These are phyloP conservation scores for Pezicula carpinea DNA, from an alignment of 2,329 filamentous ascomycete species.

Conservation along the genomic window DNA sequence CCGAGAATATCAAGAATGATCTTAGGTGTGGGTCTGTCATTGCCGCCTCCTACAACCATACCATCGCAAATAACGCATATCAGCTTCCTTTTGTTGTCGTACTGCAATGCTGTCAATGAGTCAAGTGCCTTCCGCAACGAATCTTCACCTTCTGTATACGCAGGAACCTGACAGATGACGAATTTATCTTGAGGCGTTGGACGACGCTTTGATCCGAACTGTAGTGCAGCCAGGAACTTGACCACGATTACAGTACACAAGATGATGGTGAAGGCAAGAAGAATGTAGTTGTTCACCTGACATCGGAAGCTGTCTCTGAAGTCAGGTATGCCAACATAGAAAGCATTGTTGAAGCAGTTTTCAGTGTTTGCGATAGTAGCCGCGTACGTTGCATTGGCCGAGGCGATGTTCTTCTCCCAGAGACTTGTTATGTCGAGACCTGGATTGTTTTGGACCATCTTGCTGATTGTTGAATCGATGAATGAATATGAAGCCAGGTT, in stretches of 20 bases:
- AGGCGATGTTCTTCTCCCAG: constrained; percentile 52
- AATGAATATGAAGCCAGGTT: constrained; percentile 57
- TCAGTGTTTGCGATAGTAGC: constrained; percentile 58
- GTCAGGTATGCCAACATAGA: constrained; percentile 78
- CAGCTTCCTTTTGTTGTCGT: constrained; percentile 97
- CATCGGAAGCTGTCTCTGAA: constrained; percentile 76
- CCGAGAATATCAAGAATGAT: constrained; percentile 95
- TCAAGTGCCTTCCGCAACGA: constrained; percentile 89
- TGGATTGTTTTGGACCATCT: constrained; percentile 68
- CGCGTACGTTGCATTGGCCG: constrained; percentile 44
- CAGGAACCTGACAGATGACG: constrained; percentile 95
- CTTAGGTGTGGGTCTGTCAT: constrained; percentile 90
- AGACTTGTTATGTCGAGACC: constrained; percentile 71
- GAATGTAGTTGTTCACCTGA: constrained; percentile 84
- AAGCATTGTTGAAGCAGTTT: constrained; percentile 77
- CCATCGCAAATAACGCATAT: constrained; percentile 96
- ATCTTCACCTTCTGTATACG: constrained; percentile 97
- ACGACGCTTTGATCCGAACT: constrained; percentile 86
- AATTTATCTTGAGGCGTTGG: constrained; percentile 96
- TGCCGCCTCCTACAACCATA: constrained; percentile 89
- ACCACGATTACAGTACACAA: constrained; percentile 73
- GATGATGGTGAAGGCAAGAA: constrained; percentile 82
- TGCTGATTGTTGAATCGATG: constrained; percentile 62
- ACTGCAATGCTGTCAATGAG: constrained; percentile 88
- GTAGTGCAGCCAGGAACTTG: constrained; percentile 91